These are phyloP conservation scores for Aciculosporium take DNA, from an alignment of 2,329 filamentous ascomycete species.

Conservation along the genomic window DNA sequence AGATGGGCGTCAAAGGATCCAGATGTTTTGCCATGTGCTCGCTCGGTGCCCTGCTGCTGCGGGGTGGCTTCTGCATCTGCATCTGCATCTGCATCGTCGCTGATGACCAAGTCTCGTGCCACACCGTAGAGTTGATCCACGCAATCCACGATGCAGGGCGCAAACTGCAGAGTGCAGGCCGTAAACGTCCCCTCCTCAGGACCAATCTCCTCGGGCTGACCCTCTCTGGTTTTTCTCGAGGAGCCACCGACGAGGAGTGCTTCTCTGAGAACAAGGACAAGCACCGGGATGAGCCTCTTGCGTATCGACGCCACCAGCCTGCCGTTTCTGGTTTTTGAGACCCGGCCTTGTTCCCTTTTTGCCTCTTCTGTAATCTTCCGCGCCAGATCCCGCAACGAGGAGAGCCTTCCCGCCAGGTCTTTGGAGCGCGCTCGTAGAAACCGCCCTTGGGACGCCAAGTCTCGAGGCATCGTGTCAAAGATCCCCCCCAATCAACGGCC, in stretches of 20 bases:
- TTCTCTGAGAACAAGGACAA: constrained; percentile 12
- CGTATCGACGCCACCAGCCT: constrained; percentile 7
- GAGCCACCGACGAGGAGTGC: constrained; percentile 10
- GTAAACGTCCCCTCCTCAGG: constrained; percentile 2
- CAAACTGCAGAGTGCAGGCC: constrained; percentile 6
- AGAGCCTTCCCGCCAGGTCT: not conserved
- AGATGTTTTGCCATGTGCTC: not conserved
- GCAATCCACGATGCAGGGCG: constrained; percentile 1
- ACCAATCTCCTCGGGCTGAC: not conserved
- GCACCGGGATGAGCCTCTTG: constrained; percentile 13
- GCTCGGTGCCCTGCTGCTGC: not conserved
- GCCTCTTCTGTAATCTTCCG: not conserved
- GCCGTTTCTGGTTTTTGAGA: not conserved
- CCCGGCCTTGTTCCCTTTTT: not conserved
- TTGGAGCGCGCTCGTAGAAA: not conserved
- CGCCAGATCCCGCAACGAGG: not conserved
- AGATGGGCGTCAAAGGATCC: not conserved
- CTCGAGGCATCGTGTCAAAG: not conserved
- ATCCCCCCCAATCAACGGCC: not conserved
- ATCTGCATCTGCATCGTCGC: no score
- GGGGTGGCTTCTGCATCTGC: not conserved
- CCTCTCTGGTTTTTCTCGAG: not conserved
- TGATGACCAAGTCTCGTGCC: not conserved
- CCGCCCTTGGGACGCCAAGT: not conserved
- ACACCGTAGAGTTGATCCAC: constrained; percentile 2